Evolutionary conservation across 2,329 filamentous ascomycete genomes (phyloP).

Genomic region (Epichloe bromicola): DNA sequence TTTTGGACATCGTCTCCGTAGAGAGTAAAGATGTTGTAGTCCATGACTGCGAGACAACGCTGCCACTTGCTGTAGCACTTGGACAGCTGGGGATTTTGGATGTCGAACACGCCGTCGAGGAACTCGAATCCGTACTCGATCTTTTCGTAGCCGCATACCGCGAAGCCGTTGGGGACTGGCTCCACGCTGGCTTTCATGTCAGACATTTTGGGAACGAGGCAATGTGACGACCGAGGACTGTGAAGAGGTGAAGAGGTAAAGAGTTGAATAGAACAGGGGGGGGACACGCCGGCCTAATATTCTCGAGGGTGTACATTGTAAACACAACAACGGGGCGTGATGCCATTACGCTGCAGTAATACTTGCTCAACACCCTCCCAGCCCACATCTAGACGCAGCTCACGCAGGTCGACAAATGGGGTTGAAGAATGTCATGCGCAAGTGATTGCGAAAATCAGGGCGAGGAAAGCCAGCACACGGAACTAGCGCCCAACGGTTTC

Average conservation of each 20-base stretch:
- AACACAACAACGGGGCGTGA: background rate
- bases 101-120: constrained; percentile 54
- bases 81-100: constrained; percentile 46
- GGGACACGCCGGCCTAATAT: too few relatives aligned
- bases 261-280: background rate
- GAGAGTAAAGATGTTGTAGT: constrained; percentile 56
- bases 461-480: too few relatives aligned
- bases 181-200: constrained; percentile 54
- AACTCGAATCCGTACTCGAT: constrained; percentile 66
- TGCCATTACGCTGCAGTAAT: background rate
- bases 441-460: too few relatives aligned
- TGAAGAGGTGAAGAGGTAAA: background rate
- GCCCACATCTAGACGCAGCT: background rate
- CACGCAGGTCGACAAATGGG: background rate
- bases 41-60: constrained; percentile 54
- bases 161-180: constrained; percentile 52
- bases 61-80: constrained; percentile 53
- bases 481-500: too few relatives aligned
- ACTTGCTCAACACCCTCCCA: background rate
- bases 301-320: too few relatives aligned
- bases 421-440: background rate
- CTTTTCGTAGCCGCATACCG: constrained; percentile 62
- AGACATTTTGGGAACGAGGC: constrained; percentile 37
- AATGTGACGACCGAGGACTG: constrained; percentile 10
- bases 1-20: constrained; percentile 53